phyloP scores from a whole-genome alignment of 176 grass and related monocot genomes.

The Bothriochloa decipiens region DNA sequence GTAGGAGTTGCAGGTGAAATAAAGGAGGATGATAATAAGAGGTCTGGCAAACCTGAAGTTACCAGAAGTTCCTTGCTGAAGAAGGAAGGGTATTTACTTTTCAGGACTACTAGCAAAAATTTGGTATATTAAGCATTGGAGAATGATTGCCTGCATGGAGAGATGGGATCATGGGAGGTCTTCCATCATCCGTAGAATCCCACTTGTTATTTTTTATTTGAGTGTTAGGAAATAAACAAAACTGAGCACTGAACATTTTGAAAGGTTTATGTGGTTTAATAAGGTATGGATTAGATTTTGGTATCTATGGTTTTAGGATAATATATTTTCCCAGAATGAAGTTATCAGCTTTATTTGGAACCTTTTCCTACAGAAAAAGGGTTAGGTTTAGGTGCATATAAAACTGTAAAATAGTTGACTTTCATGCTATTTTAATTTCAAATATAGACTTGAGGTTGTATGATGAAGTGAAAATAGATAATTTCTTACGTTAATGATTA shows the following conservation, averaged over 20 bases:
- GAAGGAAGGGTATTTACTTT: background rate
- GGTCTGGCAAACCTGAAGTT: background rate
- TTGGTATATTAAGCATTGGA: background rate
- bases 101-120: background rate
- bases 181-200: background rate
- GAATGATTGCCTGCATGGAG: background rate
- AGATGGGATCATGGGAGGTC: background rate
- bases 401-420: background rate
- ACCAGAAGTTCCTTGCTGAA: background rate
- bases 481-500: background rate
- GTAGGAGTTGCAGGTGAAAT: background rate
- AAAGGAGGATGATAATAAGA: background rate
- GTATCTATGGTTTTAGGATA: background rate
- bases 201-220: background rate
- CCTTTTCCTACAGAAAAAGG: background rate
- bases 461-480: background rate
- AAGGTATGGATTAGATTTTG: background rate
- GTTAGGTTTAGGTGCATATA: background rate
- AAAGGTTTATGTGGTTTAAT: background rate
- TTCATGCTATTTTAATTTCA: background rate
- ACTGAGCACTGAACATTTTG: background rate
- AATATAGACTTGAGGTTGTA: background rate
- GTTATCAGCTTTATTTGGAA: background rate
- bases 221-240: background rate
- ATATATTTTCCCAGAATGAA: background rate